Evolutionary conservation across 805 yeast genomes (phyloP).

Genomic region (Candida rishiriensis): DNA sequence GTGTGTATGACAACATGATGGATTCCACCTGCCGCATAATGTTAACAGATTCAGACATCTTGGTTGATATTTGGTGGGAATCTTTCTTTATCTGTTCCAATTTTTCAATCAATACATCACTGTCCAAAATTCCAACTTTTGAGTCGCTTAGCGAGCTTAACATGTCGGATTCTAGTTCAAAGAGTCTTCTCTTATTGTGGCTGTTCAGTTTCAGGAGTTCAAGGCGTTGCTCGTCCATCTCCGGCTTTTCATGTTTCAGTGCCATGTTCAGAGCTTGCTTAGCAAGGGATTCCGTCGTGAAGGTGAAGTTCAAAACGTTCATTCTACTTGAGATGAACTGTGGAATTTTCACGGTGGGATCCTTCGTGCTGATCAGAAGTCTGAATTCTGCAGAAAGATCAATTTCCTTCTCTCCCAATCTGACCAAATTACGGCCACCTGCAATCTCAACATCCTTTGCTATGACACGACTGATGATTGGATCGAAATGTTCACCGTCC

Average conservation of each 20-base stretch:
- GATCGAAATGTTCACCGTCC: slow-evolving; percentile 81
- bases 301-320: slow-evolving; percentile 61
- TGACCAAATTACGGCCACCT: slow-evolving; percentile 67
- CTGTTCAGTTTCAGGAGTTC: slow-evolving; percentile 53
- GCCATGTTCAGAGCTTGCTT: slow-evolving; percentile 56
- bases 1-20: slow-evolving; percentile 42
- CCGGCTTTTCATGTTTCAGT: slow-evolving; percentile 57
- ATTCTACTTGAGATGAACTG: slow-evolving; percentile 61
- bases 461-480: slow-evolving; percentile 60
- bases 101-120: slow-evolving; percentile 52
- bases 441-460: slow-evolving; percentile 53
- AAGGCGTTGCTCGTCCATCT: slow-evolving; percentile 52
- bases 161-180: slow-evolving; percentile 53
- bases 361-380: slow-evolving; percentile 57
- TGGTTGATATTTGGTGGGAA: slow-evolving; percentile 46
- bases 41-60: slow-evolving; percentile 48
- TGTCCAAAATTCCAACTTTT: slow-evolving; percentile 62
- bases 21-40: slow-evolving; percentile 53
- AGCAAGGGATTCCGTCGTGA: slow-evolving; percentile 65
- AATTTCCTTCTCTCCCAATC: slow-evolving; percentile 56
- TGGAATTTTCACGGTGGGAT: slow-evolving; percentile 42
- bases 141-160: slow-evolving; percentile 53
- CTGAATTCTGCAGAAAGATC: slow-evolving; percentile 65
- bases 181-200: slow-evolving; percentile 52
- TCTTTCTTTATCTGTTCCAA: slow-evolving; percentile 66